These are phyloP conservation scores for Mycena floridula DNA, from an alignment of 768 basidiomycete species.

Conservation along the genomic window DNA sequence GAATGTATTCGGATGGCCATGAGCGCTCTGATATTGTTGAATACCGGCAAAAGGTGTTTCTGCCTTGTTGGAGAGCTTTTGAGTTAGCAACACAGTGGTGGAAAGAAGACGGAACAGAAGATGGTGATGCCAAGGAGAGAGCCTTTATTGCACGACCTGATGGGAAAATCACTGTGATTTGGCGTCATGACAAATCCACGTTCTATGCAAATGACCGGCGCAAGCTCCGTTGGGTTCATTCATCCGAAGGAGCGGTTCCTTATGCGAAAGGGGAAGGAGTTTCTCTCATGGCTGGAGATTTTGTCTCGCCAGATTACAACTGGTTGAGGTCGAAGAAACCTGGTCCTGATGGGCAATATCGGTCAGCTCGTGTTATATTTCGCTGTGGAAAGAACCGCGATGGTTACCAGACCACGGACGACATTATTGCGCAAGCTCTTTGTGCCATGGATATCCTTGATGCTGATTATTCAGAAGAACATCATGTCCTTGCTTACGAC, in stretches of 20 bases:
- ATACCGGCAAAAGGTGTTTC: constrained; percentile 16
- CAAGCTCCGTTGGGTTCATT: constrained; percentile 17
- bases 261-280: constrained; percentile 26
- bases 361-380: constrained; percentile 14
- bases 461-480: constrained; percentile 14
- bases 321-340: constrained; percentile 14
- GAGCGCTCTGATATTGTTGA: constrained; percentile 22
- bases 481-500: constrained; percentile 22
- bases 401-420: constrained; percentile 17
- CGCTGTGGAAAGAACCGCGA: constrained; percentile 16
- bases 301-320: constrained; percentile 26
- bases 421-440: constrained; percentile 5
- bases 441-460: constrained; percentile 19
- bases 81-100: constrained; percentile 7
- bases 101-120: constrained; percentile 3
- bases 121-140: not conserved
- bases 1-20: constrained; percentile 26
- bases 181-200: constrained; percentile 26
- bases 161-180: constrained; percentile 9
- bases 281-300: constrained; percentile 29
- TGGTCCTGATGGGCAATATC: constrained; percentile 12
- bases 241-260: constrained; percentile 12
- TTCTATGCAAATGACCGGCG: constrained; percentile 28
- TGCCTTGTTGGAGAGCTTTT: constrained; percentile 11
- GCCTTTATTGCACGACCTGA: not conserved